phyloP scores from a whole-genome alignment of 192 early-diverging fungal species.

The Coemansia sp. region DNA sequence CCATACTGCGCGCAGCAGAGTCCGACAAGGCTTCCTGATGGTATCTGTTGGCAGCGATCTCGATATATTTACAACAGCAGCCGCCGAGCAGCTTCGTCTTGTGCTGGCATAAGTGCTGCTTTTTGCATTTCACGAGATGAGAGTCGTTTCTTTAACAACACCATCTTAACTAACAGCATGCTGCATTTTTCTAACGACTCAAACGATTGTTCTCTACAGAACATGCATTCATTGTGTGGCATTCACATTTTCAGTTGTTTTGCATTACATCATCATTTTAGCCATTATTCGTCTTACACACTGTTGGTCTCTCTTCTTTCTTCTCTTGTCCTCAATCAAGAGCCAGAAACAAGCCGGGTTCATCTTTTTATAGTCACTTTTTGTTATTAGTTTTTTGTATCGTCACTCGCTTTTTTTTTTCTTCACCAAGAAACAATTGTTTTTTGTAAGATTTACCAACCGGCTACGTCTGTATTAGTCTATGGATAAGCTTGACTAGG shows the following conservation, averaged over 20 bases:
- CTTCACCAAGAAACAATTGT: too few relatives aligned
- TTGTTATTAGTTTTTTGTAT: too few relatives aligned
- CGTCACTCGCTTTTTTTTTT: too few relatives aligned
- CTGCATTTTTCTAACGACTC: neutral
- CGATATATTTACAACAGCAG: conserved; percentile 26
- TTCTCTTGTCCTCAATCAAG: too few relatives aligned
- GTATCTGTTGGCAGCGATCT: conserved; percentile 35
- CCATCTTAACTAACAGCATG: too few relatives aligned
- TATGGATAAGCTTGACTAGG: too few relatives aligned
- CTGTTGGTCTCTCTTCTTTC: neutral
- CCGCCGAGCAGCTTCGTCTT: conserved; percentile 41
- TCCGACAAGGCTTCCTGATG: conserved; percentile 41
- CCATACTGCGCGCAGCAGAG: conserved; percentile 17
- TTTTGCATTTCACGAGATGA: neutral
- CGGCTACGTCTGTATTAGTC: too few relatives aligned
- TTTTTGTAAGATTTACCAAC: too few relatives aligned
- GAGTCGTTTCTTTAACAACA: too few relatives aligned
- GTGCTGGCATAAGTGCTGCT: conserved; percentile 13
- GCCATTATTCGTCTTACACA: too few relatives aligned
- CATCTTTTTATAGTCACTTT: too few relatives aligned
- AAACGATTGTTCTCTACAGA: neutral
- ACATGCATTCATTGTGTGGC: neutral
- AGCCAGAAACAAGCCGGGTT: too few relatives aligned
- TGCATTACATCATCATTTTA: conserved; percentile 5
- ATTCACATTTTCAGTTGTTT: conserved; percentile 2